These are phyloP conservation scores for Trypanosoma melophagium DNA, from an alignment of 208 protist genomes.

Conservation along the genomic window DNA sequence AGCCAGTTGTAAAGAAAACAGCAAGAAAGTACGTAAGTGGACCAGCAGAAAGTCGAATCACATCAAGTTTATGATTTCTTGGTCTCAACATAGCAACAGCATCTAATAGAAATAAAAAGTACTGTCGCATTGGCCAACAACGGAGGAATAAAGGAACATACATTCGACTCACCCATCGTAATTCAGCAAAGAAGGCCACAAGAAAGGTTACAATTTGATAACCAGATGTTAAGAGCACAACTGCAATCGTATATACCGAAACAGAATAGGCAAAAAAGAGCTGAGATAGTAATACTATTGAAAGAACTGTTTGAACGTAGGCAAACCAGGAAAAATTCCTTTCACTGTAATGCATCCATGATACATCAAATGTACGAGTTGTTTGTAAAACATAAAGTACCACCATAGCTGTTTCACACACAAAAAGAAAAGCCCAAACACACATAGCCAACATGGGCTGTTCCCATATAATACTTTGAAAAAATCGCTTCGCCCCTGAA, in stretches of 20 bases:
- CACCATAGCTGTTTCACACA: conserved; percentile 74
- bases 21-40: conserved; percentile 76
- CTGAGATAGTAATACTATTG: conserved; percentile 71
- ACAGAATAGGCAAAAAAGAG: conserved; percentile 86
- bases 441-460: conserved; percentile 65
- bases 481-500: conserved; percentile 73
- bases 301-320: conserved; percentile 63
- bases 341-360: conserved; percentile 59
- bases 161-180: conserved; percentile 69
- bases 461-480: conserved; percentile 73
- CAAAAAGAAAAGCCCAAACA: conserved; percentile 78
- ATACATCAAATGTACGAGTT: conserved; percentile 35
- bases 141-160: conserved; percentile 89
- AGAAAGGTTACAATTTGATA: conserved; percentile 83
- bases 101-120: conserved; percentile 86
- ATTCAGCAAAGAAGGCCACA: conserved; percentile 35
- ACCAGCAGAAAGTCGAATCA: conserved; percentile 62
- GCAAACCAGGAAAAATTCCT: conserved; percentile 60
- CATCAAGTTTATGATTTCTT: conserved; percentile 61
- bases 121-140: conserved; percentile 85
- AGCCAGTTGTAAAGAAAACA: conserved; percentile 68
- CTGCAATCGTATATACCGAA: conserved; percentile 56
- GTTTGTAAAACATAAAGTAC: conserved; percentile 66
- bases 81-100: conserved; percentile 60
- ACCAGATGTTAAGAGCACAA: conserved; percentile 77